Base-by-base conservation (phyloP, 192 early-diverging fungal genomes). In the Pilobolus umbonatus region DNA sequence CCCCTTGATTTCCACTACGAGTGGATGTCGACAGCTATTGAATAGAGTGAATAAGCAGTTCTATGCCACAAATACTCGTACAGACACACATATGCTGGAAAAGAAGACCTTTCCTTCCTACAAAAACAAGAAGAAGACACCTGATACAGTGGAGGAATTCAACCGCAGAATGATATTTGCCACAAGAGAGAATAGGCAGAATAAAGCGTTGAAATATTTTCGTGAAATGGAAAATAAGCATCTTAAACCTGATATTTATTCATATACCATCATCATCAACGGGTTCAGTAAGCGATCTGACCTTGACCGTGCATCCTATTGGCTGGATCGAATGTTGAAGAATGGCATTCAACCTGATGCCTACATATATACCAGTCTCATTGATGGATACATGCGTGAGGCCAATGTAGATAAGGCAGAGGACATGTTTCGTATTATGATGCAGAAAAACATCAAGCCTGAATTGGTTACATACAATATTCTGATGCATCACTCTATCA, bases 391-490 rank as follows among this genome's bases (percentile, higher is more conserved):
- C 48, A 58, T 77, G 60, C 55, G 53, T 34, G 32, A 53, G 9
- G 39, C 42, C 1, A 15, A 67, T 45, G 38, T 70, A 5, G 65
- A 65, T 36, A 40, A 60, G 17, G 61, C 62, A 7, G 72, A 77
- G 34, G n/a, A 28, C 30, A 42, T 63, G 43, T 74, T 74, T 48
- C 12, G 56, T 17, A 19, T 22, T 3, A 77, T 77, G 75, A 71
- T 65, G 49, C 19, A 40, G 10, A 35, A 42, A 1, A 25, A 45
- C 4, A 61, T 74, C 22, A 17, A 71, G 34, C 75, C 75, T 14
- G 68, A 59, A 32, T 31, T 69, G 2, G 68, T 60, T 4, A 74
- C 65, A 12, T 77, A 74, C 56, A 77, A 77, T 44, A 50, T 62
- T 7, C 40, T 77, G 31, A 71, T 77, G 60, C 51, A 66, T 19